A percentile compares a stretch with the other conserved stretches of the same genome.
Conservation (phyloP, 306 rosid genomes). For the Cicer judaicum region DNA sequence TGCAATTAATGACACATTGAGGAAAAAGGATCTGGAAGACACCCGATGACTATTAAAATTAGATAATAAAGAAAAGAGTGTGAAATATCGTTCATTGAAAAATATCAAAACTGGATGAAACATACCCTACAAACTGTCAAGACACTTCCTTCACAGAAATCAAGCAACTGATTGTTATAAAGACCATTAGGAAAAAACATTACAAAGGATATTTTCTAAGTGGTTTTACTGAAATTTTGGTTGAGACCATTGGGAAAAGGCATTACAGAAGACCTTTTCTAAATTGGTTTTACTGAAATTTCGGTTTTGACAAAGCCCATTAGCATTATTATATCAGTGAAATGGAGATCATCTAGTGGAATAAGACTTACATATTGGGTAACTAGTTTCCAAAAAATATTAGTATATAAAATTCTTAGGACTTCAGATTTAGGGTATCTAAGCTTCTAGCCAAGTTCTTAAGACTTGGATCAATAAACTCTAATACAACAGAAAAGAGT, state of each 20-base stretch:
- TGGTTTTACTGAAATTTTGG: no score
- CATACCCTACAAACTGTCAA: not conserved
- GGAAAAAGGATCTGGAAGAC: not conserved
- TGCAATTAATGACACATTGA: not conserved
- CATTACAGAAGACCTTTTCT: not conserved
- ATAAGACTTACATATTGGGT: not conserved
- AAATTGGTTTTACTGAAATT: not conserved
- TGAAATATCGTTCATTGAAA: not conserved
- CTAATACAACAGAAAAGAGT: not conserved
- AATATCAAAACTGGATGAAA: not conserved
- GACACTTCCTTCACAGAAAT: not conserved
- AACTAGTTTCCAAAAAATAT: not conserved
- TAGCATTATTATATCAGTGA: not conserved
- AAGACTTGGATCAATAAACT: not conserved
- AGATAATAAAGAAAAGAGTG: not conserved
- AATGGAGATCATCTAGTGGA: not conserved
- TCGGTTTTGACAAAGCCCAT: not conserved
- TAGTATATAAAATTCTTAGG: not conserved
- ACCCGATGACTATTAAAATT: not conserved
- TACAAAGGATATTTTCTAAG: no score
- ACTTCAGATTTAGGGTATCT: not conserved
- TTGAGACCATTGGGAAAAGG: not conserved
- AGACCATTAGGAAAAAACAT: not conserved
- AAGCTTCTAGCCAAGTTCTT: constrained; percentile 10
- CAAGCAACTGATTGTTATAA: not conserved